Conservation (phyloP, 148 eudicot genomes). For the Tetragonia tetragonoides region DNA sequence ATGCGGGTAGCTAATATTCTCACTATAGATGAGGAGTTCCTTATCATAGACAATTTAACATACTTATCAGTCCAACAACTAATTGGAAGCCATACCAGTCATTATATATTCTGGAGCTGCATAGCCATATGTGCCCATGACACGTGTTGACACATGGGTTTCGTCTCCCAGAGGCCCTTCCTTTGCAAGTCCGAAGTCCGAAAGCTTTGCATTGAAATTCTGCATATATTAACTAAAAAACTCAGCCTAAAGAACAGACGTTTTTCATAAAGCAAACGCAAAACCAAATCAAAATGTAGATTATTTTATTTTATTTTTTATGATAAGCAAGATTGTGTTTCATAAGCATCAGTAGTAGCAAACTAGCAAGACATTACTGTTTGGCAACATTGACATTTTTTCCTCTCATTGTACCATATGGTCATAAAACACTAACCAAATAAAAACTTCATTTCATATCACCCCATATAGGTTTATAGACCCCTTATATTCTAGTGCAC, state of each 20-base stretch:
- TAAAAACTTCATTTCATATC: background rate
- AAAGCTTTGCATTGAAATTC: constrained; percentile 84
- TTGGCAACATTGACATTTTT: background rate
- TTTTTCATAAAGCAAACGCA: background rate
- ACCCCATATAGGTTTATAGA: background rate
- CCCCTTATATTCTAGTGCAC: background rate
- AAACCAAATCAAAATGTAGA: background rate
- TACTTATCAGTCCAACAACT: background rate
- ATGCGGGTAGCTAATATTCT: background rate
- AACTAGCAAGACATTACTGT: background rate
- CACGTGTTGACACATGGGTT: constrained; percentile 89
- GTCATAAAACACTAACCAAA: background rate
- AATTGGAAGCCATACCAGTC: constrained; percentile 52
- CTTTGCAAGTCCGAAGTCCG: constrained; percentile 90
- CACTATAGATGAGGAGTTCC: background rate
- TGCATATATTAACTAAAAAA: constrained; percentile 30
- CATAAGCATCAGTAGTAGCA: background rate
- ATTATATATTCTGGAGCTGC: constrained; percentile 89
- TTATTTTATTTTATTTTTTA: no score
- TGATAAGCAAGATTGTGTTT: background rate
- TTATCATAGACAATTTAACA: background rate
- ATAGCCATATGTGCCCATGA: constrained; percentile 91
- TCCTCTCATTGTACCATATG: background rate
- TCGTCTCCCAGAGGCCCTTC: constrained; percentile 85
- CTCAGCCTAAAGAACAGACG: background rate